Evolutionary conservation across 768 basidiomycete genomes (phyloP).

Genomic region (Pleurotus sapidus): DNA sequence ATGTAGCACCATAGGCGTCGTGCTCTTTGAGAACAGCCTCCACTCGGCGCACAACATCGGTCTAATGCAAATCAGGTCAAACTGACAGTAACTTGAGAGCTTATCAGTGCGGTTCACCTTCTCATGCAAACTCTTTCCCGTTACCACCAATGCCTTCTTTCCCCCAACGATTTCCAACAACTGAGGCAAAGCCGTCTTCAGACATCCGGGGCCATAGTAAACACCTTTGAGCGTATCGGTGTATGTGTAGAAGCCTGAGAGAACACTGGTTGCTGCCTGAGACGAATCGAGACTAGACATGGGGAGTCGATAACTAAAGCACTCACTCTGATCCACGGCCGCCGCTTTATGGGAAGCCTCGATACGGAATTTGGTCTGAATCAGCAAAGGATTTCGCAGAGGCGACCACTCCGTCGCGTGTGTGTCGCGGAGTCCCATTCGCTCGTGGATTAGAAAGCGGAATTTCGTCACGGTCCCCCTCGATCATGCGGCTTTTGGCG

Average conservation of each 20-base stretch:
- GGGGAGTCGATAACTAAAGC: slow-evolving; percentile 3
- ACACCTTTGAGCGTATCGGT: slow-evolving; percentile 66
- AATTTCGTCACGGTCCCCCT: too few relatives aligned
- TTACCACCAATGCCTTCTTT: slow-evolving; percentile 68
- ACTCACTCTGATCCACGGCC: too few relatives aligned
- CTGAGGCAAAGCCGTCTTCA: slow-evolving; percentile 60
- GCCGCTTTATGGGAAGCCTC: too few relatives aligned
- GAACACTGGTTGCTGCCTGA: slow-evolving; percentile 8
- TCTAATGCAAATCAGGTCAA: slow-evolving; percentile 30
- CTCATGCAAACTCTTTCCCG: slow-evolving; percentile 62
- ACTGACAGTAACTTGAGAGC: neutral
- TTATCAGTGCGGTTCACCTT: slow-evolving; percentile 41
- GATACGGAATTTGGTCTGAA: too few relatives aligned
- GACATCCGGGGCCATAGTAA: slow-evolving; percentile 70
- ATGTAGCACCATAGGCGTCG: slow-evolving; percentile 63
- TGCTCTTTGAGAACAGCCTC: slow-evolving; percentile 53
- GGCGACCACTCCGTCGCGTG: neutral
- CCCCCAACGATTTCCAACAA: slow-evolving; percentile 51
- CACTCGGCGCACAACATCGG: slow-evolving; percentile 55
- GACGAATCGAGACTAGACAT: slow-evolving; percentile 16
- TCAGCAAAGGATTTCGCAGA: too few relatives aligned
- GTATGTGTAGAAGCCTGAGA: slow-evolving; percentile 63
- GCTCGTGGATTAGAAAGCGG: too few relatives aligned
- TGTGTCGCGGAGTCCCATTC: too few relatives aligned
- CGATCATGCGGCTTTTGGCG: neutral